Conservation (phyloP, 768 basidiomycete species). For the Pholiota molesta region DNA sequence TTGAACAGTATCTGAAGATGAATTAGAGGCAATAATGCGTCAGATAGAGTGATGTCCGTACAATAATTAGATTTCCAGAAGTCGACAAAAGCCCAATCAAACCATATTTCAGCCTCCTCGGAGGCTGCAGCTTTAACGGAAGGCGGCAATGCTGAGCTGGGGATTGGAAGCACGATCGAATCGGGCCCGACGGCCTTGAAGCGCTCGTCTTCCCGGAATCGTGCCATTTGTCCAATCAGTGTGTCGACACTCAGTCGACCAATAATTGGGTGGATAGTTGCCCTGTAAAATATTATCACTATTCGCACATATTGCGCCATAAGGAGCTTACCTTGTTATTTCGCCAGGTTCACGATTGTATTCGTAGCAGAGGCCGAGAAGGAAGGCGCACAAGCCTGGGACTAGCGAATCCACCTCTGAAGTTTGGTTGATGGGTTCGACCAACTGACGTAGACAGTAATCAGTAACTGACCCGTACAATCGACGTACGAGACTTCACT, state of each 20-base stretch:
- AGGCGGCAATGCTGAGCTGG: slow-evolving; percentile 36
- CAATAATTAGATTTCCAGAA: slow-evolving; percentile 99
- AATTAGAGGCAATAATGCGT: not conserved
- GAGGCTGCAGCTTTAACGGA: slow-evolving; percentile 40
- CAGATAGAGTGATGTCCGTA: slow-evolving; percentile 38
- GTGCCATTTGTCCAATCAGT: slow-evolving; percentile 83
- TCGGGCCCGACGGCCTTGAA: slow-evolving; percentile 92
- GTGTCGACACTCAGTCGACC: slow-evolving; percentile 89
- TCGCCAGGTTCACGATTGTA: slow-evolving; percentile 95
- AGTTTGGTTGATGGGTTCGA: slow-evolving; percentile 92
- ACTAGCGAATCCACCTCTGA: slow-evolving; percentile 84
- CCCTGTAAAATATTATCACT: slow-evolving; percentile 40
- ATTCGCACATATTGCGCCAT: not conserved
- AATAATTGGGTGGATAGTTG: slow-evolving; percentile 88
- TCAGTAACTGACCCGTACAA: not conserved
- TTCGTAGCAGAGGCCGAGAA: slow-evolving; percentile 94
- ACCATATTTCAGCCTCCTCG: slow-evolving; percentile 90
- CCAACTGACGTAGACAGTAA: slow-evolving; percentile 56
- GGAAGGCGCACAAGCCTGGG: slow-evolving; percentile 88
- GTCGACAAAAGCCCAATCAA: slow-evolving; percentile 97
- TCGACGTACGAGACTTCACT: slow-evolving; percentile 33
- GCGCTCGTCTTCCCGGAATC: slow-evolving; percentile 89
- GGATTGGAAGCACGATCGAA: slow-evolving; percentile 65
- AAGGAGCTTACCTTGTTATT: slow-evolving; percentile 74
- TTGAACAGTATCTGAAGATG: slow-evolving; percentile 68